Conservation (phyloP, 2,329 filamentous ascomycete genomes). For the Hymenoscyphus linearis region DNA sequence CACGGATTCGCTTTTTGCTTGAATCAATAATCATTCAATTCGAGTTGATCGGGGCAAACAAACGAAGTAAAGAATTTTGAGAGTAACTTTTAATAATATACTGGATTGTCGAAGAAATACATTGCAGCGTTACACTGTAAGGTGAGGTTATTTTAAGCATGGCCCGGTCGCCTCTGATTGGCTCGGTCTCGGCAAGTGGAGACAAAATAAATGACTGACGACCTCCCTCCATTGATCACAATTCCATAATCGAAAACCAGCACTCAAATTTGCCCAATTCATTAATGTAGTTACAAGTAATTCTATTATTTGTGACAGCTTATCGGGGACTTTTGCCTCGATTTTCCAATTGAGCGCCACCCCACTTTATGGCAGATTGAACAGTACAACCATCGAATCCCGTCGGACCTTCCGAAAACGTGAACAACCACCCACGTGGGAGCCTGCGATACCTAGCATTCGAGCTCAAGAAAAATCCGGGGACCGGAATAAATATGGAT, state of each 20-base stretch:
- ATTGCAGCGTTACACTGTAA: too few relatives aligned
- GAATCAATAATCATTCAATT: too few relatives aligned
- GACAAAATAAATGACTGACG: not conserved
- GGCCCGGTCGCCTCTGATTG: not conserved
- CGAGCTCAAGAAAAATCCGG: not conserved
- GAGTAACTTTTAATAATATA: too few relatives aligned
- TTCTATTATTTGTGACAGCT: not conserved
- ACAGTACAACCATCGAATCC: not conserved
- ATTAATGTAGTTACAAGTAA: not conserved
- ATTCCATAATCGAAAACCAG: not conserved
- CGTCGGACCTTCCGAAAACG: not conserved
- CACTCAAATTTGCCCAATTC: not conserved
- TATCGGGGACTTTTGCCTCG: not conserved
- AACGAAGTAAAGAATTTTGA: too few relatives aligned
- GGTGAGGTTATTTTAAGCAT: not conserved
- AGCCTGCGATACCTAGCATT: not conserved
- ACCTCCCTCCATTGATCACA: not conserved
- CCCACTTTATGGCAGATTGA: not conserved
- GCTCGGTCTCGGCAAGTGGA: not conserved
- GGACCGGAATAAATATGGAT: conserved; percentile 25
- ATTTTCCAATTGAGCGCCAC: not conserved
- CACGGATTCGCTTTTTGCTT: too few relatives aligned
- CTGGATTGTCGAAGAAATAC: too few relatives aligned
- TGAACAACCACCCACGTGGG: not conserved
- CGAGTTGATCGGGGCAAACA: too few relatives aligned